Percentiles rank a stretch among this genome's conserved stretches.
phyloP scores from a whole-genome alignment of 306 rosid genomes.

The Senna siamea region DNA sequence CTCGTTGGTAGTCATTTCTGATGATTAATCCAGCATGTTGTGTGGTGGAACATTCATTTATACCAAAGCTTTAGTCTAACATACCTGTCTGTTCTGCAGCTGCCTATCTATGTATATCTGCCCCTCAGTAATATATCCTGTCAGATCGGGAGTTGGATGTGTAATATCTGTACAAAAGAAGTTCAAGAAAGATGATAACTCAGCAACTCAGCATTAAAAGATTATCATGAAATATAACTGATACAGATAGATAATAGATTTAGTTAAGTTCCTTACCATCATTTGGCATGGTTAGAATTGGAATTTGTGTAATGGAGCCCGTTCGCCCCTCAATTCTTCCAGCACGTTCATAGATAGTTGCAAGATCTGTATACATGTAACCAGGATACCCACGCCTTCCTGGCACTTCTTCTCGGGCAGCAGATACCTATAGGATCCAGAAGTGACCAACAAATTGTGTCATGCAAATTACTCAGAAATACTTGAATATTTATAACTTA shows the following conservation, averaged over 20 bases:
- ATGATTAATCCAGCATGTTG: constrained; percentile 1
- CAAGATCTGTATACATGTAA: constrained; percentile 99
- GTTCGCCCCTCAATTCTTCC: constrained; percentile 97
- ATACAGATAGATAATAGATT: background rate
- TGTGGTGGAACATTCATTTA: background rate
- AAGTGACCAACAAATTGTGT: constrained; percentile 31
- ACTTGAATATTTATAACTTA: constrained; percentile 6
- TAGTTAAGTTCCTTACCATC: constrained; percentile 64
- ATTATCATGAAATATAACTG: constrained; percentile 20
- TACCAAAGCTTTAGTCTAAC: constrained; percentile 5
- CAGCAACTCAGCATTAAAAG: constrained; percentile 13
- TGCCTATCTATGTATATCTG: constrained; percentile 97
- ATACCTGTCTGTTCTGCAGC: constrained; percentile 92
- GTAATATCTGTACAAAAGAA: constrained; percentile 76
- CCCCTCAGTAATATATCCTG: constrained; percentile 99
- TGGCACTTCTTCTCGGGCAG: constrained; percentile 99
- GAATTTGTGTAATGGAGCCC: constrained; percentile 98
- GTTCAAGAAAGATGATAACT: constrained; percentile 33
- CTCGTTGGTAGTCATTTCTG: background rate
- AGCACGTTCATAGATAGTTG: constrained; percentile 98
- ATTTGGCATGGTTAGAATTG: constrained; percentile 97
- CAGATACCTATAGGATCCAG: constrained; percentile 77
- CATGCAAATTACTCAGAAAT: constrained; percentile 13
- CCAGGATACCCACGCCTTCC: constrained; percentile 99
- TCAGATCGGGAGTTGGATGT: constrained; percentile 99